phyloP scores from a whole-genome alignment of 2,329 filamentous ascomycete genomes.

The Ophiostoma tasmaniense region DNA sequence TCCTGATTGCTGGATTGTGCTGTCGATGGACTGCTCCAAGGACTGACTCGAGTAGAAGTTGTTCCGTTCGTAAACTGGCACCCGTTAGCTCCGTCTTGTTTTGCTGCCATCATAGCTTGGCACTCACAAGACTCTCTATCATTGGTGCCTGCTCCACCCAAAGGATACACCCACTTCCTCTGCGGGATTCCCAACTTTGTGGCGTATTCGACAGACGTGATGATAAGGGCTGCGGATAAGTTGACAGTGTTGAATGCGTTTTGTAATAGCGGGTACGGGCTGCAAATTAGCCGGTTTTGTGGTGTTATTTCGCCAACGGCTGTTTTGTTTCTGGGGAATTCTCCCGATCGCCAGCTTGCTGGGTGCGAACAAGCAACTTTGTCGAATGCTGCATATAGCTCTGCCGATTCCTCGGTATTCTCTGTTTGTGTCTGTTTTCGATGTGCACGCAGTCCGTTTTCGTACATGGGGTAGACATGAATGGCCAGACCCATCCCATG shows the following conservation, averaged over 20 bases:
- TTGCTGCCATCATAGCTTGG: too few relatives aligned
- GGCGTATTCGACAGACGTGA: constrained; percentile 16
- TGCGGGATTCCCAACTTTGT: constrained; percentile 12
- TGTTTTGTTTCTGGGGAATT: constrained; percentile 5
- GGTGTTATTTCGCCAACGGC: constrained; percentile 10
- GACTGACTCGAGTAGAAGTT: constrained; percentile 15
- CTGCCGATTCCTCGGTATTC: constrained; percentile 14
- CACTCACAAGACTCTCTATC: constrained; percentile 13
- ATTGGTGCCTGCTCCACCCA: constrained; percentile 17
- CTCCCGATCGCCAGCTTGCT: constrained; percentile 16
- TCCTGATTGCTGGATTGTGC: constrained; percentile 11
- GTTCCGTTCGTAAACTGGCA: constrained; percentile 11
- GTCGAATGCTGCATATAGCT: constrained; percentile 17
- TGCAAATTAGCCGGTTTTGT: constrained; percentile 18
- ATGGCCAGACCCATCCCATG: constrained; percentile 15
- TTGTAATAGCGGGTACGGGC: constrained; percentile 15
- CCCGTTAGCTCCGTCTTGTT: neutral
- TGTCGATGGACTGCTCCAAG: constrained; percentile 13
- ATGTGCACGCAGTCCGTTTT: constrained; percentile 16
- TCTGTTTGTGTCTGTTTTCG: constrained; percentile 11
- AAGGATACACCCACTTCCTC: constrained; percentile 11
- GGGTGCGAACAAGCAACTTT: constrained; percentile 11
- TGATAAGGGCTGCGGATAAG: constrained; percentile 13
- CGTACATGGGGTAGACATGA: constrained; percentile 19
- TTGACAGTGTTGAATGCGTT: constrained; percentile 19